A percentile compares a stretch with the other conserved stretches of the same genome.
These are phyloP conservation scores for Hypoxylon lienhwacheense DNA, from an alignment of 495 filamentous ascomycete genomes.

Conservation along the genomic window DNA sequence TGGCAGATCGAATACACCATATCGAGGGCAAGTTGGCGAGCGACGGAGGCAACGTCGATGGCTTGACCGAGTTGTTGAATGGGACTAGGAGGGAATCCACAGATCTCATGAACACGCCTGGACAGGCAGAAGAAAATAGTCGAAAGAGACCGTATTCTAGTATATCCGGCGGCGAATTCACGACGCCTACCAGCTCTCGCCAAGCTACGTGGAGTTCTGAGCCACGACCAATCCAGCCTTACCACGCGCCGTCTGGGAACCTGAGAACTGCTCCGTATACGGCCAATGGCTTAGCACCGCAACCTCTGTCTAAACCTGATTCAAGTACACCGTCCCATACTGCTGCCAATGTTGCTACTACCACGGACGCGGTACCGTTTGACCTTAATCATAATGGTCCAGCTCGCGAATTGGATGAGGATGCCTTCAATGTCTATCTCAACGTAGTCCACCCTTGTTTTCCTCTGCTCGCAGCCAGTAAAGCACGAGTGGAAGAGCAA, in stretches of 20 bases:
- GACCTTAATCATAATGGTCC: slow-evolving; percentile 37
- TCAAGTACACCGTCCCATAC: slow-evolving; percentile 37
- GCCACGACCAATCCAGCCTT: slow-evolving; percentile 46
- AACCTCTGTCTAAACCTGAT: slow-evolving; percentile 38
- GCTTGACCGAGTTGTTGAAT: slow-evolving; percentile 37
- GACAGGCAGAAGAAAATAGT: slow-evolving; percentile 39
- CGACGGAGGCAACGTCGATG: slow-evolving; percentile 35
- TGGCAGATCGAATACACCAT: slow-evolving; percentile 82
- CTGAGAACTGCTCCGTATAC: slow-evolving; percentile 38
- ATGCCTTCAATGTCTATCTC: slow-evolving; percentile 65
- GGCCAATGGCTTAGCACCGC: slow-evolving; percentile 48
- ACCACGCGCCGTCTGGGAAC: slow-evolving; percentile 35
- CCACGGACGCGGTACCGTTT: slow-evolving; percentile 36
- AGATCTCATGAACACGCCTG: slow-evolving; percentile 43
- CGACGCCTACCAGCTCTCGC: slow-evolving; percentile 39
- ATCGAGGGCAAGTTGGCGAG: slow-evolving; percentile 67
- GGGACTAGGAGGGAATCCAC: slow-evolving; percentile 40
- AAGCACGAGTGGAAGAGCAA: slow-evolving; percentile 61
- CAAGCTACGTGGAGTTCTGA: slow-evolving; percentile 42
- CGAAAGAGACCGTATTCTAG: slow-evolving; percentile 51
- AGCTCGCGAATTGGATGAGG: slow-evolving; percentile 46
- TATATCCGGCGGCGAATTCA: slow-evolving; percentile 47
- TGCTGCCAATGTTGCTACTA: slow-evolving; percentile 36
- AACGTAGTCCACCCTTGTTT: slow-evolving; percentile 70
- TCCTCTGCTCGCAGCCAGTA: slow-evolving; percentile 71